These are phyloP conservation scores for Sherardia arvensis DNA, from an alignment of 257 asterid species.

Conservation along the genomic window DNA sequence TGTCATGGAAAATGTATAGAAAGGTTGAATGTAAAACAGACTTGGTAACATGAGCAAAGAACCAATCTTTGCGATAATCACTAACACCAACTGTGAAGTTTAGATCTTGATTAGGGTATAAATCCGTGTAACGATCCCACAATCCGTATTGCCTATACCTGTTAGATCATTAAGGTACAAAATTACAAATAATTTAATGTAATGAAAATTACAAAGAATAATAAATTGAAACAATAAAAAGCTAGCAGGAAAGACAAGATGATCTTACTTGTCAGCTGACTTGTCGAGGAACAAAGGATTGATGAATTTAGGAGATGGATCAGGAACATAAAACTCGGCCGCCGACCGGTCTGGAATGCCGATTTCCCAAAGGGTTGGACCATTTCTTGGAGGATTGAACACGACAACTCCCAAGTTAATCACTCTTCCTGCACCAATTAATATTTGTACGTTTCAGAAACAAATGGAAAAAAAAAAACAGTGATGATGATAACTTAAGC, in stretches of 20 bases:
- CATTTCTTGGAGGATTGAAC: constrained; percentile 28
- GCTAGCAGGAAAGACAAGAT: too few relatives aligned
- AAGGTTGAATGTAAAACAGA: background rate
- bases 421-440: constrained; percentile 13
- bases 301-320: constrained; percentile 13
- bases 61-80: constrained; percentile 29
- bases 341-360: constrained; percentile 33
- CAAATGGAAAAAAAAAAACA: too few relatives aligned
- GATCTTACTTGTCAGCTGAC: constrained; percentile 7
- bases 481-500: too few relatives aligned
- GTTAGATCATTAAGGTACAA: background rate
- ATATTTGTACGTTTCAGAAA: too few relatives aligned
- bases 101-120: constrained; percentile 26
- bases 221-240: background rate
- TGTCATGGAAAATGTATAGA: background rate
- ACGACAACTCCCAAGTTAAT: constrained; percentile 11
- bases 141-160: constrained; percentile 28
- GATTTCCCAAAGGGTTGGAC: constrained; percentile 32
- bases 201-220: background rate
- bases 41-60: constrained; percentile 32
- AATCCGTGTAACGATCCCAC: constrained; percentile 30
- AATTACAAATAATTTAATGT: background rate
- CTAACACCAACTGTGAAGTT: constrained; percentile 20
- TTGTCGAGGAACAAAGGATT: constrained; percentile 12
- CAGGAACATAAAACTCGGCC: constrained; percentile 28